A percentile compares a stretch with the other conserved stretches of the same genome.
These are phyloP conservation scores for Colletotrichum musae DNA, from an alignment of 2,329 filamentous ascomycete species.

Conservation along the genomic window DNA sequence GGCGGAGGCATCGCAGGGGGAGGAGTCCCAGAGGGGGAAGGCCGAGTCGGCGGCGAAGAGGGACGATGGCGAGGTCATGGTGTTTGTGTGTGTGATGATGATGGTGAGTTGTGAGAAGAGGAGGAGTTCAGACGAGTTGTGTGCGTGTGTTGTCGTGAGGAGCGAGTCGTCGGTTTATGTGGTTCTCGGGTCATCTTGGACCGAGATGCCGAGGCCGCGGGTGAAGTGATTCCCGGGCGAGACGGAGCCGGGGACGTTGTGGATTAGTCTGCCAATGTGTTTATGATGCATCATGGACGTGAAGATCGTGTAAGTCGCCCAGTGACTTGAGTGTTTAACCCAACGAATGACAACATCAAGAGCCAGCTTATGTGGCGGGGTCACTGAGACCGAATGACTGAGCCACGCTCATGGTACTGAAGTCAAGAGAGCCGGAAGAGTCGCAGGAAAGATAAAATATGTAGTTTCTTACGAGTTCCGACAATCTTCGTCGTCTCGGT, in stretches of 20 bases:
- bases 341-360: too few relatives aligned
- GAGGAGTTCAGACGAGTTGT: neutral
- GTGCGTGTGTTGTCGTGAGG: neutral
- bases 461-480: too few relatives aligned
- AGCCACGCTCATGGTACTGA: too few relatives aligned
- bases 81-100: neutral
- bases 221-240: neutral
- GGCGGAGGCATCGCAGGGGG: conserved; percentile 40
- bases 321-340: too few relatives aligned
- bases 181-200: conserved; percentile 3
- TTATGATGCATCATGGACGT: too few relatives aligned
- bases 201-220: conserved; percentile 14
- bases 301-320: too few relatives aligned
- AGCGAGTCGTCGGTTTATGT: neutral
- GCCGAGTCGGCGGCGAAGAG: conserved; percentile 40
- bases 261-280: too few relatives aligned
- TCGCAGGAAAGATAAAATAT: too few relatives aligned
- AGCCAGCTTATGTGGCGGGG: too few relatives aligned
- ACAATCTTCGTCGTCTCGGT: too few relatives aligned
- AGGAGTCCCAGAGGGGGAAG: conserved; percentile 41
- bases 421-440: too few relatives aligned
- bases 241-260: neutral
- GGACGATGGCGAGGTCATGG: neutral
- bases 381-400: too few relatives aligned
- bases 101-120: neutral